phyloP scores from a whole-genome alignment of 257 asterid genomes.

The Solanum boliviense region DNA sequence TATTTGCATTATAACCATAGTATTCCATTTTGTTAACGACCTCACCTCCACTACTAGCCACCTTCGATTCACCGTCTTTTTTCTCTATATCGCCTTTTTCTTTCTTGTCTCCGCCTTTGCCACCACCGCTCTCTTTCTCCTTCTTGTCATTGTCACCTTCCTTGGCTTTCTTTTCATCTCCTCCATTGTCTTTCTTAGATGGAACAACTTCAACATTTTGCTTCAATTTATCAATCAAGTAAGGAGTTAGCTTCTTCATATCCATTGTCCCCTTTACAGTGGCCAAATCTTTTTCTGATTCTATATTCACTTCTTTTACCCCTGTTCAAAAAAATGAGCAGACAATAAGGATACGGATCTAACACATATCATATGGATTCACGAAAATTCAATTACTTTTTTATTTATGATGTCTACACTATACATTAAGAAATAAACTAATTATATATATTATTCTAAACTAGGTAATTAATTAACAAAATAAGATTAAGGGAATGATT shows the following conservation, averaged over 20 bases:
- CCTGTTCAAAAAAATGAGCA: constrained; percentile 23
- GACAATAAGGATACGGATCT: not conserved
- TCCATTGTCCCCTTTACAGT: constrained; percentile 68
- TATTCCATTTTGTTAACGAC: constrained; percentile 43
- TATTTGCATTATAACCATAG: constrained; percentile 31
- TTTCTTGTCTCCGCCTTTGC: not conserved
- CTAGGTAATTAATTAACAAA: not conserved
- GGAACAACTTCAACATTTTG: constrained; percentile 43
- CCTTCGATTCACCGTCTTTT: not conserved
- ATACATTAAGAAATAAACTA: not conserved
- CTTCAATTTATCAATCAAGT: constrained; percentile 58
- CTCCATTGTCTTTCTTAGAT: constrained; percentile 45
- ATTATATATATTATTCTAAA: not conserved
- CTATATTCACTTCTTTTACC: constrained; percentile 37
- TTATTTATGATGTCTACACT: not conserved
- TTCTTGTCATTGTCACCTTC: constrained; percentile 31
- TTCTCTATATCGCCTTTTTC: not conserved
- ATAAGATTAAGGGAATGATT: not conserved
- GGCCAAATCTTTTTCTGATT: constrained; percentile 53
- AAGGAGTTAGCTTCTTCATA: constrained; percentile 41
- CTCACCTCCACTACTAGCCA: not conserved
- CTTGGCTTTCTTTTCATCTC: constrained; percentile 15
- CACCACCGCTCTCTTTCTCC: constrained; percentile 1
- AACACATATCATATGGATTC: not conserved
- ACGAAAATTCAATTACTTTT: not conserved